Evolutionary conservation across 1,139 yeast genomes (phyloP), one percentile per base, ranked within the genome.

Genomic region (Magnusiomyces suaveolens): DNA sequence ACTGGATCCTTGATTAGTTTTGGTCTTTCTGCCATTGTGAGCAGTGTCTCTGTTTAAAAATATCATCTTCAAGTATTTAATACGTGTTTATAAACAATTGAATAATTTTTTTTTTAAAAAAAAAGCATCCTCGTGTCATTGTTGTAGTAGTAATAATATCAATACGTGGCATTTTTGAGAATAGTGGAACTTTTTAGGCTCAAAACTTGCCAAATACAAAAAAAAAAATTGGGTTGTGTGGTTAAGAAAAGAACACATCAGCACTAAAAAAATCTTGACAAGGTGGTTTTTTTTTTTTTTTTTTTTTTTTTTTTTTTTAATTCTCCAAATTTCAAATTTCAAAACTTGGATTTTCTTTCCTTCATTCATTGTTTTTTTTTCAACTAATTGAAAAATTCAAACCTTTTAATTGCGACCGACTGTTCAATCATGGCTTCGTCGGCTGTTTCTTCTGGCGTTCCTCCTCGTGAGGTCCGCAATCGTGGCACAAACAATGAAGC

Each of bases 1-100:
- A 73, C 78, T 2, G 97, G 97, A 1, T 82, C 95, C 60, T 63
- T 89, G 0, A 67, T 84, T 52, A 84, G 95, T 63, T 87, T 87
- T 65, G 64, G 80, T 0, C 75, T 87, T 56, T 89, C 83, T 1
- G 68, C 63, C 16, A 29, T 61, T 43, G 32, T 43, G n/a, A 24
- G 24, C 47, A 23, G 18, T 8, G 24, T 43, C 24, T 23, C 47
- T 2, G 23, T 18, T 20, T 41, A 41, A 41, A n/a, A 29, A 29
- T 29, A 29, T 12, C 6, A 29, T 29, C n/a, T n/a, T n/a, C n/a
- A n/a, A n/a, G n/a, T n/a, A n/a, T n/a, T n/a, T n/a, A n/a, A n/a
- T n/a, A n/a, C n/a, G n/a, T n/a, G n/a, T n/a, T n/a, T n/a, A 29
- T 29, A 29, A 12, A 29, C 36, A 29, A 29, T n/a, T n/a, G n/a